Evolutionary conservation across 495 filamentous ascomycete genomes (phyloP).

Genomic region (Trichoderma erinaceum): DNA sequence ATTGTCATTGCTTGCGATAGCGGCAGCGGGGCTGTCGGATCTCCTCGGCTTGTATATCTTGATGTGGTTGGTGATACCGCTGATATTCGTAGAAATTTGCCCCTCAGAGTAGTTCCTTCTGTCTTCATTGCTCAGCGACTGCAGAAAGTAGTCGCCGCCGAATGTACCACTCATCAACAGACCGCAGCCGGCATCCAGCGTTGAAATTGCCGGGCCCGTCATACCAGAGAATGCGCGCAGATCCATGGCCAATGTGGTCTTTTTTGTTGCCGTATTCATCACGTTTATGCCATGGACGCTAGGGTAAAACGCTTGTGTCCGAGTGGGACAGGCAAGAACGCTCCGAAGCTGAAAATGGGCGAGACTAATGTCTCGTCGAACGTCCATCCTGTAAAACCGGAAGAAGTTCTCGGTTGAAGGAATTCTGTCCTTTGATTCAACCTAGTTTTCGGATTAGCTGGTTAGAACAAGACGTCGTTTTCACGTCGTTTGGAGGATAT

Average conservation of each 20-base stretch:
- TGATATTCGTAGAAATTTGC: slow-evolving; percentile 56
- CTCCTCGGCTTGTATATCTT: slow-evolving; percentile 59
- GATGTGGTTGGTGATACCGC: slow-evolving; percentile 84
- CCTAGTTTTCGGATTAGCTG: slow-evolving; percentile 16
- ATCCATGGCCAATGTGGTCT: slow-evolving; percentile 53
- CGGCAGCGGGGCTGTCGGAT: slow-evolving; percentile 56
- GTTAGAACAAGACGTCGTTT: slow-evolving; percentile 11
- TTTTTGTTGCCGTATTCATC: slow-evolving; percentile 46
- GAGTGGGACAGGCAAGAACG: slow-evolving; percentile 64
- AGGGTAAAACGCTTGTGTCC: slow-evolving; percentile 73
- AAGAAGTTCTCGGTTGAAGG: slow-evolving; percentile 54
- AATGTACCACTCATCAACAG: slow-evolving; percentile 77
- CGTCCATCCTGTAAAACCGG: slow-evolving; percentile 64
- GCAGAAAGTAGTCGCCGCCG: slow-evolving; percentile 70
- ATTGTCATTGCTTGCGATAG: slow-evolving; percentile 80
- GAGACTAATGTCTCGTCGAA: slow-evolving; percentile 55
- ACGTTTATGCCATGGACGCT: slow-evolving; percentile 50
- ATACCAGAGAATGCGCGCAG: slow-evolving; percentile 42
- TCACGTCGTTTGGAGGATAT: neutral
- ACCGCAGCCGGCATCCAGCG: slow-evolving; percentile 59
- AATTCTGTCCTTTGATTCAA: slow-evolving; percentile 27
- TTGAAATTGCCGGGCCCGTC: slow-evolving; percentile 55
- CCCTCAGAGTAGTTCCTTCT: slow-evolving; percentile 49
- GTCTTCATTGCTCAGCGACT: slow-evolving; percentile 45
- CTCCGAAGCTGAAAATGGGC: slow-evolving; percentile 90